These are phyloP conservation scores for Asterella californica DNA, from an alignment of 225 moss, liverwort and hornwort genomes.

Conservation along the genomic window DNA sequence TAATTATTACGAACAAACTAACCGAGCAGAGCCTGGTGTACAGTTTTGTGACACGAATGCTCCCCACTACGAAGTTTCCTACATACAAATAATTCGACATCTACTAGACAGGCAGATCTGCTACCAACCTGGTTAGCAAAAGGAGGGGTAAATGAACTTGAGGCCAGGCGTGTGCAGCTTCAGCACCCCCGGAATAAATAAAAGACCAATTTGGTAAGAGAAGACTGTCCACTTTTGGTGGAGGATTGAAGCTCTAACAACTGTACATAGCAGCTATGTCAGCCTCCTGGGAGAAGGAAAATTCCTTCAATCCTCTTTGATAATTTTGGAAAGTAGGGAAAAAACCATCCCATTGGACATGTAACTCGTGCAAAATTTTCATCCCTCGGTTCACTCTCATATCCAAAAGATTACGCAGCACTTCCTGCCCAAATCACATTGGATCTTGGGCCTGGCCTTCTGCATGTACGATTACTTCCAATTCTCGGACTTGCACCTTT, in stretches of 20 bases:
- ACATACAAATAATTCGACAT: conserved; percentile 1
- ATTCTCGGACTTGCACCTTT: conserved; percentile 17
- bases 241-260: conserved; percentile 26
- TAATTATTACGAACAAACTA: conserved; percentile 18
- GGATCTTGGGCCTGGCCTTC: conserved; percentile 10
- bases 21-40: conserved; percentile 10
- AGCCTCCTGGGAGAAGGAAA: conserved; percentile 18
- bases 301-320: conserved; percentile 8
- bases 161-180: conserved; percentile 21
- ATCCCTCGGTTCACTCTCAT: conserved; percentile 20
- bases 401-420: conserved; percentile 18
- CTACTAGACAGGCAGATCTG: conserved; percentile 18
- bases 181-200: conserved; percentile 23
- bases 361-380: conserved; percentile 23
- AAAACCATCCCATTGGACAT: conserved; percentile 20
- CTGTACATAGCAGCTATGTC: conserved; percentile 27
- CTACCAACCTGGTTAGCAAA: conserved; percentile 15
- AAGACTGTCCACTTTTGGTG: conserved; percentile 7
- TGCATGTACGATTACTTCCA: conserved; percentile 21
- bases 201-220: conserved; percentile 3
- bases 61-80: conserved; percentile 13
- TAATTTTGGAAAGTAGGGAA: conserved; percentile 17
- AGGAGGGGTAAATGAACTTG: conserved; percentile 9
- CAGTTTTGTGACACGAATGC: not conserved
- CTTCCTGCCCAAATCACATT: conserved; percentile 9